A percentile compares a stretch with the other conserved stretches of the same genome.
Conservation (phyloP, 441 rosid genomes). For the Pelargonium citronellum region DNA sequence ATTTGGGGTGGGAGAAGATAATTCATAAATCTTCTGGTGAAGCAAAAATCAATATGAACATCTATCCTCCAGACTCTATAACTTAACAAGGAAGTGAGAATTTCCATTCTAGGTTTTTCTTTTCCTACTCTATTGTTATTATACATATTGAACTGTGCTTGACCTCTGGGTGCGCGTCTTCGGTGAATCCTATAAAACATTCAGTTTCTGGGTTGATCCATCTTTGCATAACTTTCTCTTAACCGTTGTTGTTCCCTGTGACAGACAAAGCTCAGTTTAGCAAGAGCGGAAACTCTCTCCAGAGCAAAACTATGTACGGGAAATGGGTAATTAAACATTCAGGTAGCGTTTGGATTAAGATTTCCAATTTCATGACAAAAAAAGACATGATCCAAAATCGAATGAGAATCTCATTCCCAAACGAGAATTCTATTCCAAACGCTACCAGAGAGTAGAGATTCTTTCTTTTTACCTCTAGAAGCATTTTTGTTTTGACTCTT, state of each 20-base stretch:
- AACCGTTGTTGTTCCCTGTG: constrained; percentile 52
- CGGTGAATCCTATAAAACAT: constrained; percentile 17
- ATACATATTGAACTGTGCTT: constrained; percentile 36
- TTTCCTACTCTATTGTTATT: constrained; percentile 26
- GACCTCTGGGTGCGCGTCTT: constrained; percentile 2
- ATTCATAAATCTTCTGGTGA: constrained; percentile 22
- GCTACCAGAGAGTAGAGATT: no score
- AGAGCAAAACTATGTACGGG: no score
- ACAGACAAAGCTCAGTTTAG: constrained; percentile 19
- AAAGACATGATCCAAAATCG: not conserved
- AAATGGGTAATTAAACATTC: no score
- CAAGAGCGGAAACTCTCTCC: not conserved
- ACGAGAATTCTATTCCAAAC: not conserved
- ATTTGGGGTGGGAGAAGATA: not conserved
- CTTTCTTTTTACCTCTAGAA: constrained; percentile 45
- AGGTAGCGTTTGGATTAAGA: not conserved
- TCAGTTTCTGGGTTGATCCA: constrained; percentile 19
- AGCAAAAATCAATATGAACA: constrained; percentile 41
- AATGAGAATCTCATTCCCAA: not conserved
- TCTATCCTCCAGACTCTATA: constrained; percentile 34
- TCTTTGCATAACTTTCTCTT: constrained; percentile 19
- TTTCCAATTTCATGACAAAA: not conserved
- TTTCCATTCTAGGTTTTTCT: constrained; percentile 34
- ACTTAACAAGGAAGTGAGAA: constrained; percentile 33
- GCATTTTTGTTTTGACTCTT: constrained; percentile 48